These are phyloP conservation scores for Syzygium jambos DNA, from an alignment of 345 rosid species.

Conservation along the genomic window DNA sequence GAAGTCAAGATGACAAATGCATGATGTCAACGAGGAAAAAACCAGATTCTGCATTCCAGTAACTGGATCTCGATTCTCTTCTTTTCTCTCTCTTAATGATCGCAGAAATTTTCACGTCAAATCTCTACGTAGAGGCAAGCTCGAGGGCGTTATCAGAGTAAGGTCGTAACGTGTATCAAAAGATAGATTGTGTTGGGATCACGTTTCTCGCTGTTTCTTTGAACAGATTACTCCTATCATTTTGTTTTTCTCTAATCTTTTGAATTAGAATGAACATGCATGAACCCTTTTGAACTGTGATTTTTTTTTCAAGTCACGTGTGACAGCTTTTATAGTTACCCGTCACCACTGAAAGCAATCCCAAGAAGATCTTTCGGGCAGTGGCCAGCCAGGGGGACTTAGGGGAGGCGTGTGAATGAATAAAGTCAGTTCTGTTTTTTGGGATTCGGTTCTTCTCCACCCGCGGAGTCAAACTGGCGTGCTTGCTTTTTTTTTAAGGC, in stretches of 20 bases:
- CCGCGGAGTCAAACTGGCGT: background rate
- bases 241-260: background rate
- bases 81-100: background rate
- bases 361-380: background rate
- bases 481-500: background rate
- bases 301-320: background rate
- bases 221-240: background rate
- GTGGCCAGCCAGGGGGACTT: background rate
- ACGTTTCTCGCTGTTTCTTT: background rate
- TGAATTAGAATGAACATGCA: background rate
- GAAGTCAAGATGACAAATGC: background rate
- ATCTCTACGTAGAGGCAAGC: background rate
- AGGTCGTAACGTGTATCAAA: background rate
- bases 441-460: background rate
- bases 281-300: background rate
- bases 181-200: background rate
- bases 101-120: background rate
- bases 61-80: background rate
- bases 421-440: background rate
- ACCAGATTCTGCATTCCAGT: background rate
- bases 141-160: background rate
- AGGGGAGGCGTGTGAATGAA: background rate
- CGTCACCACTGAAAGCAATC: background rate
- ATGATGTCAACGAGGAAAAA: background rate
- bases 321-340: background rate